Percentiles rank a stretch among this genome's conserved stretches.
Conservation (phyloP, 2,329 filamentous ascomycete species). For the Mycogone perniciosa region DNA sequence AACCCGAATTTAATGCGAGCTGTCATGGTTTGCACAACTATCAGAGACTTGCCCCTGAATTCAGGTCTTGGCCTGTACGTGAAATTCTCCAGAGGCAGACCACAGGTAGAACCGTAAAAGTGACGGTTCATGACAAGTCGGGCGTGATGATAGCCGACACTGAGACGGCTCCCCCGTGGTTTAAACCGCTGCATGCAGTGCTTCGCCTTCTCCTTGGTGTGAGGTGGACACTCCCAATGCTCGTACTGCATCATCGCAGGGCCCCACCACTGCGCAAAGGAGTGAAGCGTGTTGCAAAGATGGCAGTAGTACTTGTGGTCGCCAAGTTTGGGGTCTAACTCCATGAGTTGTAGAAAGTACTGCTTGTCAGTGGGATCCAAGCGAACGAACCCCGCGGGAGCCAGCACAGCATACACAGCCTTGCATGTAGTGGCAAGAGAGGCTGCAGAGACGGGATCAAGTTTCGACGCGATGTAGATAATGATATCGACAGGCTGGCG, state of each 20-base stretch:
- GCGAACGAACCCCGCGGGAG: neutral
- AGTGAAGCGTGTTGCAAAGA: neutral
- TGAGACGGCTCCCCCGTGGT: neutral
- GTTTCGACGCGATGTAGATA: neutral
- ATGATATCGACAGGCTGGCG: neutral
- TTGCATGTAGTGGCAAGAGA: neutral
- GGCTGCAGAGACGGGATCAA: neutral
- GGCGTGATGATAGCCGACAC: neutral
- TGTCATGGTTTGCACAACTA: neutral
- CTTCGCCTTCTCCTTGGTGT: neutral
- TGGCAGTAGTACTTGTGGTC: neutral
- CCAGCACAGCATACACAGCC: neutral
- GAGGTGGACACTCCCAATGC: neutral
- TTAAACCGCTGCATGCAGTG: neutral
- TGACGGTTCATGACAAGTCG: neutral
- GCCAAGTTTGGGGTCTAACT: neutral
- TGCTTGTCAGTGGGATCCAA: neutral
- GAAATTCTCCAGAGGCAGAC: neutral
- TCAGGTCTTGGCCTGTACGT: neutral
- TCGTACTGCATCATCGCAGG: neutral
- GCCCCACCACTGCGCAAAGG: neutral
- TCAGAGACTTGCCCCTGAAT: neutral
- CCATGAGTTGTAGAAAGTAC: neutral
- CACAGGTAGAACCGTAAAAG: neutral
- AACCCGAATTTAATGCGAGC: neutral